Percentiles rank a stretch among this genome's conserved stretches.
Conservation (phyloP, 2,329 filamentous ascomycete genomes). For the Scedosporium minutisporum region DNA sequence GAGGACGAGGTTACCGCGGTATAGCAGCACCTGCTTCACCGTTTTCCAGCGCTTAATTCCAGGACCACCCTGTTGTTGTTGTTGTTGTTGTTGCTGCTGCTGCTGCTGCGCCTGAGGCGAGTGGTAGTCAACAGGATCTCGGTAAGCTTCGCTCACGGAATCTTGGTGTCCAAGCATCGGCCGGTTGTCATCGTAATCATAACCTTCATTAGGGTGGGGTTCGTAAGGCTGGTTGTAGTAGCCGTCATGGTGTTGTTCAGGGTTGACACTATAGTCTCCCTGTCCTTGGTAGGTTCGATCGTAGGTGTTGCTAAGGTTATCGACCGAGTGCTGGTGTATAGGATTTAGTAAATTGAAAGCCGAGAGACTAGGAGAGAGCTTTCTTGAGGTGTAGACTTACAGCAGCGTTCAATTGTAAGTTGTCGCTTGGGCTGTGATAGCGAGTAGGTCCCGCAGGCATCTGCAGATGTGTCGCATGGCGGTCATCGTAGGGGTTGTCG, state of each 20-base stretch:
- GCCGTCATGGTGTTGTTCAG: conserved; percentile 76
- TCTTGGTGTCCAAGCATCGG: conserved; percentile 66
- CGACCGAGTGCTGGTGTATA: conserved; percentile 37
- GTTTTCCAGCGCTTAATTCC: conserved; percentile 89
- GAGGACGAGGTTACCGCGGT: conserved; percentile 91
- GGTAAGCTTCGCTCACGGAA: conserved; percentile 35
- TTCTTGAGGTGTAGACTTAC: conserved; percentile 39
- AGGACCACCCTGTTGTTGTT: conserved; percentile 11
- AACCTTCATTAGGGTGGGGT: conserved; percentile 50
- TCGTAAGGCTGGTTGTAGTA: conserved; percentile 82
- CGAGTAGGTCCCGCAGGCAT: conserved; percentile 9
- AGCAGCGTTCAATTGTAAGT: conserved; percentile 73
- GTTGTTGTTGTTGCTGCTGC: conserved; percentile 30
- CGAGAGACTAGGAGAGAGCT: neutral
- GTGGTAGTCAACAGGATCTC: conserved; percentile 24
- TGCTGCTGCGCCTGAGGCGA: conserved; percentile 30
- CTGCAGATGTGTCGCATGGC: conserved; percentile 45
- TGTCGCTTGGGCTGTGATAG: conserved; percentile 51
- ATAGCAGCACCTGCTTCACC: conserved; percentile 95
- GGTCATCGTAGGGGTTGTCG: conserved; percentile 56
- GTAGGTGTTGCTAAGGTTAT: conserved; percentile 37
- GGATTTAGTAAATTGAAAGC: neutral
- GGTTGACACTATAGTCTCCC: conserved; percentile 66
- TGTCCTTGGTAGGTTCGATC: conserved; percentile 37
- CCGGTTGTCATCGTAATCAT: conserved; percentile 56